These are phyloP conservation scores for Phylloporus scabripes DNA, from an alignment of 768 basidiomycete genomes.

Conservation along the genomic window DNA sequence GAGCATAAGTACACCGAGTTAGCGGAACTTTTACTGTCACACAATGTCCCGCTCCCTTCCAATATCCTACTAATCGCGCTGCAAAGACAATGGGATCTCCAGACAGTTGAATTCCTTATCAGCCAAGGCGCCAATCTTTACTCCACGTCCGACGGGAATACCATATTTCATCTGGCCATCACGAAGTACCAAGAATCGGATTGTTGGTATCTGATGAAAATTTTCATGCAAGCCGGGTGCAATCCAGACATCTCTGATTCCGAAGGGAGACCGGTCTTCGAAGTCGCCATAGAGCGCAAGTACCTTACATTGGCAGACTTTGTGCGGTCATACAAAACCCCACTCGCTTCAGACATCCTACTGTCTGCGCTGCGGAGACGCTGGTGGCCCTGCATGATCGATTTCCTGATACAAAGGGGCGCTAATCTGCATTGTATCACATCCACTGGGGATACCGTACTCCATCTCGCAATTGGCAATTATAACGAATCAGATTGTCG, in stretches of 20 bases:
- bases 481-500: neutral
- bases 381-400: neutral
- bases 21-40: neutral
- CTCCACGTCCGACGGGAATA: too few species aligned
- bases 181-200: neutral
- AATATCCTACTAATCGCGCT: too few species aligned
- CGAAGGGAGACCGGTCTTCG: neutral
- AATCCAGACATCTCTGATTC: neutral
- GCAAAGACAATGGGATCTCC: too few species aligned
- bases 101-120: too few species aligned
- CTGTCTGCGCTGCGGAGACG: neutral
- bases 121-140: too few species aligned
- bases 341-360: neutral
- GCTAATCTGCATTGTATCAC: too few species aligned
- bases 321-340: too few species aligned
- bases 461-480: neutral
- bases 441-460: neutral
- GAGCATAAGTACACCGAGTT: too few species aligned
- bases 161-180: too few species aligned
- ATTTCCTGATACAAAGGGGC: neutral
- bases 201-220: too few species aligned
- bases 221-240: neutral
- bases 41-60: neutral
- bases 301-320: too few species aligned
- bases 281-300: neutral